Evolutionary conservation across 352 stramenopile species (phyloP).

Genomic region (Globisporangium megalacanthum): DNA sequence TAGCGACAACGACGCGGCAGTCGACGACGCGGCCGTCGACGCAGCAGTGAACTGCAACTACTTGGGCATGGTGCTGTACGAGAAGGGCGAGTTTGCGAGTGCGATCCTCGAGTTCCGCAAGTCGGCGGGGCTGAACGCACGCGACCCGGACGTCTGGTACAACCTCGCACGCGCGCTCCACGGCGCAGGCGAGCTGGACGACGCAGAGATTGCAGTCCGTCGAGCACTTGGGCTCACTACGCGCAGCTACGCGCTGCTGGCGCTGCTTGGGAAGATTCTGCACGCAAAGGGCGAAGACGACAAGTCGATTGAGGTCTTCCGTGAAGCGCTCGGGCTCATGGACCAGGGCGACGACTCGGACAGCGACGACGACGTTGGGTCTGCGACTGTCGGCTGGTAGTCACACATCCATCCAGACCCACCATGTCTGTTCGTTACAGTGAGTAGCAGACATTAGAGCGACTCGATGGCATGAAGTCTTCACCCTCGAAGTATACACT

Average conservation of each 20-base stretch:
- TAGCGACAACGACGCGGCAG: conserved; percentile 9
- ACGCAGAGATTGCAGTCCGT: conserved; percentile 62
- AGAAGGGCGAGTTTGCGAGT: conserved; percentile 52
- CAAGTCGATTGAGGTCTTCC: conserved; percentile 69
- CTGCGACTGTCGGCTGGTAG: conserved; percentile 77
- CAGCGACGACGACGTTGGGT: conserved; percentile 65
- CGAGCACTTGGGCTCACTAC: conserved; percentile 42
- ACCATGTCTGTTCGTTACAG: too few species aligned
- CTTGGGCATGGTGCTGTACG: conserved; percentile 59
- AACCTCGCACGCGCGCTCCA: conserved; percentile 66
- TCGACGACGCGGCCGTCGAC: conserved; percentile 49
- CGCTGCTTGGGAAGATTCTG: conserved; percentile 79
- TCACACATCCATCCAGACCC: neutral
- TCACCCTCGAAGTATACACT: neutral
- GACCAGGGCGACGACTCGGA: conserved; percentile 53
- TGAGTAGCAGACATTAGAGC: neutral
- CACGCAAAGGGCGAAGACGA: conserved; percentile 77
- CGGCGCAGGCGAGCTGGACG: conserved; percentile 41
- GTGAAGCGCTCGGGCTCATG: conserved; percentile 67
- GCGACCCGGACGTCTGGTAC: conserved; percentile 71
- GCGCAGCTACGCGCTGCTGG: conserved; percentile 63
- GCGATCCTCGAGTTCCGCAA: conserved; percentile 69
- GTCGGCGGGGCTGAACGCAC: conserved; percentile 56
- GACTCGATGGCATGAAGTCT: neutral
- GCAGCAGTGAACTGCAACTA: conserved; percentile 69